Percentiles rank a stretch among this genome's conserved stretches.
Conservation (phyloP, 2,329 filamentous ascomycete species). For the Myriosclerotinia curreyana region DNA sequence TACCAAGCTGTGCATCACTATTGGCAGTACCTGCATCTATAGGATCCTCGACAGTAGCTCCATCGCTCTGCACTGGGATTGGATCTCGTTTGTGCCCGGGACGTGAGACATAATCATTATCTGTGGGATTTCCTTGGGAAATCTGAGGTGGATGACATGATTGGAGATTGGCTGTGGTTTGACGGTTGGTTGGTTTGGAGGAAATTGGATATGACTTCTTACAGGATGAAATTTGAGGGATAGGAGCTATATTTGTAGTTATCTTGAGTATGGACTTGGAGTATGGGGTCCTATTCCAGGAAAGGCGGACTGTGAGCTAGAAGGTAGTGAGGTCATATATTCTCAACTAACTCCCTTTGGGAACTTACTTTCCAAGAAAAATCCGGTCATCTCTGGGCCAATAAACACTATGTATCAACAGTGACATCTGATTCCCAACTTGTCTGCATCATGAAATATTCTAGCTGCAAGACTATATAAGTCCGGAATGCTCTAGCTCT, state of each 20-base stretch:
- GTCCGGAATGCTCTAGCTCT: not conserved
- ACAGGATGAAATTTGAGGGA: not conserved
- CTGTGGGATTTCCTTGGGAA: constrained; percentile 6
- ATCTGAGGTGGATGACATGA: constrained; percentile 3
- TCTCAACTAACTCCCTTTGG: not conserved
- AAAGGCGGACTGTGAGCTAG: not conserved
- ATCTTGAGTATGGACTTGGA: not conserved
- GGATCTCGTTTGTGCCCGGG: not conserved
- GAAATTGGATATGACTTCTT: not conserved
- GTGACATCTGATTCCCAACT: not conserved
- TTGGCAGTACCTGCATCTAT: not conserved
- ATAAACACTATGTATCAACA: not conserved
- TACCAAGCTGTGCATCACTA: not conserved
- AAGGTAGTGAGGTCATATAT: not conserved
- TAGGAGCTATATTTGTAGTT: not conserved
- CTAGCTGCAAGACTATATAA: not conserved
- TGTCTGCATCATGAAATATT: not conserved
- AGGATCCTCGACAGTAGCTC: constrained; percentile 5
- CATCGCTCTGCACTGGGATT: constrained; percentile 18
- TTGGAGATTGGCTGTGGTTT: not conserved
- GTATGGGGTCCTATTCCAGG: not conserved
- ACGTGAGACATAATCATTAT: constrained; percentile 18
- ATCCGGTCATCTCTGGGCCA: not conserved
- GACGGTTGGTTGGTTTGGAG: not conserved
- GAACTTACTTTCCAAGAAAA: not conserved